Evolutionary conservation across 192 early-diverging fungal species (phyloP), one percentile per base, ranked within the genome.

Genomic region (Linnemannia elongata): DNA sequence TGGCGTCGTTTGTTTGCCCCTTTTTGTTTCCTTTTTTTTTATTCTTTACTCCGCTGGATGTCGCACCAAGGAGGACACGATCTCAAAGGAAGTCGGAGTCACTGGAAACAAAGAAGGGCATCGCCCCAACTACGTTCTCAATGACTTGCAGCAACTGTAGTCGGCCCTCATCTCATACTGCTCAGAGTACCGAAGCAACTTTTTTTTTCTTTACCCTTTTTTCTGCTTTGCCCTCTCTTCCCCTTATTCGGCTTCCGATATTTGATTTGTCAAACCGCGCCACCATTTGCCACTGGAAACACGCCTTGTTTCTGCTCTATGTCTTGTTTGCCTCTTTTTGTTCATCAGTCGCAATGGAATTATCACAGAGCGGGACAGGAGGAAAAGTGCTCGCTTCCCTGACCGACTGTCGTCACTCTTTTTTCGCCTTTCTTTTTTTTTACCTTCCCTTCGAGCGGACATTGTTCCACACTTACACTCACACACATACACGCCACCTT

Each of bases 161-260:
- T 30, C 24, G 13, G 24, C 55, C 6, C 27, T n/a, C 60, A 66
- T 66, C 60, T 63, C 60, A 30, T 8, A 10, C 10, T 66, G 30
- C 27, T 33, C n/a, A 27, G n/a, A 13, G 30, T 15, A 13, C 60
- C 12, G 30, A 66, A 24, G 0, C 60, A 33, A 30, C 12, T 30
- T 66, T 66, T 66, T 60, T 60, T 27, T 54, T 55, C 13, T 33
- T 63, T 33, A 33, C 15, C 13, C n/a, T 15, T 33, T 66, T 66
- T 66, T 66, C 27, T 33, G 60, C 60, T 66, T 66, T 66, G 60
- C 60, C 60, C 60, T 66, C 60, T n/a, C 9, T 63, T 17, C 47
- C 27, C 60, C 60, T 66, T 66, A 33, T 66, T 66, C 60, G 60
- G 60, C 60, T 66, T 66, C 60, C 60, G 60, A 66, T 66, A 66